These are phyloP conservation scores for Trametes sp. DNA, from an alignment of 1,284 basidiomycete species.

Conservation along the genomic window DNA sequence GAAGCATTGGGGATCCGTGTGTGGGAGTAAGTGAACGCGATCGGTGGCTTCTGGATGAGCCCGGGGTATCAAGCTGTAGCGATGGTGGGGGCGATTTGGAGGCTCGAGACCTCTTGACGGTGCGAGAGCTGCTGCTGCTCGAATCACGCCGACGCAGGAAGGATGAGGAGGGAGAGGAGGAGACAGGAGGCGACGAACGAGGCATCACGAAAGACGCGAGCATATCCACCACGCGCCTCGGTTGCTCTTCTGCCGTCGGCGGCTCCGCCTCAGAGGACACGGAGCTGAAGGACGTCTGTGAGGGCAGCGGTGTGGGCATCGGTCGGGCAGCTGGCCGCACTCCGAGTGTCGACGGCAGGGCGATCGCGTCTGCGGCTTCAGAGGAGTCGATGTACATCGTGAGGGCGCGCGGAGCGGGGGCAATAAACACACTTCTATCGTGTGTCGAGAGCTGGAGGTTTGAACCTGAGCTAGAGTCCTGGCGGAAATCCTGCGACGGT, in stretches of 20 bases:
- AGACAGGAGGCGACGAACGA: slow-evolving; percentile 27
- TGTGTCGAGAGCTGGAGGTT: slow-evolving; percentile 57
- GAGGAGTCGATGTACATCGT: slow-evolving; percentile 74
- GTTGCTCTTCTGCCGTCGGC: slow-evolving; percentile 26
- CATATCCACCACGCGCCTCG: slow-evolving; percentile 36
- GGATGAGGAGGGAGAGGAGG: slow-evolving; percentile 30
- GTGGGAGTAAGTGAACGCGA: slow-evolving; percentile 51
- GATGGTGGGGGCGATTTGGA: slow-evolving; percentile 40
- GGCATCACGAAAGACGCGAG: slow-evolving; percentile 40
- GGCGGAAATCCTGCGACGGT: slow-evolving; percentile 55
- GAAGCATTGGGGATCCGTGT: slow-evolving; percentile 37
- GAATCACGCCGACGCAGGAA: slow-evolving; percentile 30
- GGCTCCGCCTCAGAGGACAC: slow-evolving; percentile 30
- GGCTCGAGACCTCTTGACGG: slow-evolving; percentile 25
- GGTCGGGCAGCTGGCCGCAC: slow-evolving; percentile 54
- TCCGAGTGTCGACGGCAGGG: slow-evolving; percentile 75
- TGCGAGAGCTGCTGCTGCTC: slow-evolving; percentile 30
- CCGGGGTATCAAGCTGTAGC: slow-evolving; percentile 31
- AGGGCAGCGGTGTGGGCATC: slow-evolving; percentile 45
- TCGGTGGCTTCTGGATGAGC: slow-evolving; percentile 33
- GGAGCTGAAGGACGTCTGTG: slow-evolving; percentile 26
- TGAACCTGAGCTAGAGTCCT: slow-evolving; percentile 20
- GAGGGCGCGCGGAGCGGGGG: slow-evolving; percentile 73
- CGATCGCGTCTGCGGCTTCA: slow-evolving; percentile 57
- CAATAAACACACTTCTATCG: slow-evolving; percentile 60